A percentile compares a stretch with the other conserved stretches of the same genome.
Conservation (phyloP, 768 basidiomycete genomes). For the Trametes maxima region DNA sequence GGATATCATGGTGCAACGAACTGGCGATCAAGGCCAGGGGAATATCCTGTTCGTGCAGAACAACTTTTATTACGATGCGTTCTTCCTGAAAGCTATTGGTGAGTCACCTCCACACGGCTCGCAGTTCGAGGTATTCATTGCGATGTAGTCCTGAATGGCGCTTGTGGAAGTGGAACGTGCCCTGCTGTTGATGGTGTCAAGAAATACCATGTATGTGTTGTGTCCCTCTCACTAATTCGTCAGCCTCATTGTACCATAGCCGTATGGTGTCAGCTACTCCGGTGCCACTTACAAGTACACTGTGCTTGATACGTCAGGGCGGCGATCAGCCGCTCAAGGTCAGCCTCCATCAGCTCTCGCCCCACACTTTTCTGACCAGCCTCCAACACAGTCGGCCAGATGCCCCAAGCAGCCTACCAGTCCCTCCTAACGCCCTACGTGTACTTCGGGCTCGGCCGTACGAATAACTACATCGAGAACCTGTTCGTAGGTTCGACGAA, state of each 20-base stretch:
- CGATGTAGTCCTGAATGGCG: constrained; percentile 82
- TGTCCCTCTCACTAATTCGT: background rate
- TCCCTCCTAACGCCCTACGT: constrained; percentile 89
- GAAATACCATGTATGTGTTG: constrained; percentile 65
- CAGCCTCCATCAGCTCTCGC: constrained; percentile 19
- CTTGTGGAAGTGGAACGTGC: constrained; percentile 85
- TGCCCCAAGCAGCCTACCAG: constrained; percentile 92
- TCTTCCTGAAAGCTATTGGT: constrained; percentile 98
- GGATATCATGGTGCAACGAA: constrained; percentile 90
- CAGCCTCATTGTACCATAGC: constrained; percentile 46
- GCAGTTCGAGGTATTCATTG: constrained; percentile 6
- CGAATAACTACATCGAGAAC: constrained; percentile 99
- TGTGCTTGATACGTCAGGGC: constrained; percentile 87
- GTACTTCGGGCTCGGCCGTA: constrained; percentile 95
- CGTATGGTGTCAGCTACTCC: constrained; percentile 91
- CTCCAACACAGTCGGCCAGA: constrained; percentile 74
- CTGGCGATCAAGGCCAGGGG: constrained; percentile 64
- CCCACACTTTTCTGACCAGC: constrained; percentile 2
- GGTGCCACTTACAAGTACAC: constrained; percentile 98
- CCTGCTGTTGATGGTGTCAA: constrained; percentile 57
- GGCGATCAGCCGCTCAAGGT: constrained; percentile 90
- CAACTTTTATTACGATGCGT: constrained; percentile 97
- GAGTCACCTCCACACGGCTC: constrained; percentile 27
- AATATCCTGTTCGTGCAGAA: constrained; percentile 87
- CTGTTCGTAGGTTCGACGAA: constrained; percentile 93